phyloP scores from a whole-genome alignment of 768 basidiomycete species.

The Chiua virens region DNA sequence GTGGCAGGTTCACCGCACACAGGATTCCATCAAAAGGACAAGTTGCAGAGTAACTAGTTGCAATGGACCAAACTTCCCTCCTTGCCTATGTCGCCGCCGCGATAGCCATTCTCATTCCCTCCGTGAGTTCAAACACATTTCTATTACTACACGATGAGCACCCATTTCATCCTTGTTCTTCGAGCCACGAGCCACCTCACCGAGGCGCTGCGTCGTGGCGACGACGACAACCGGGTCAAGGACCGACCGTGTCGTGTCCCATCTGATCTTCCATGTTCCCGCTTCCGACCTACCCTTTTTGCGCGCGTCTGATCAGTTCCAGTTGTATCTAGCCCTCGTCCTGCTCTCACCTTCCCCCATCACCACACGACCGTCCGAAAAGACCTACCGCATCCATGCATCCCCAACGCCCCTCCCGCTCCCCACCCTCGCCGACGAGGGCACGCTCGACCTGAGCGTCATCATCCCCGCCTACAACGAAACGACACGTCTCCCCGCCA shows the following conservation, averaged over 20 bases:
- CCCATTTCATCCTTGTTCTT: constrained; percentile 92
- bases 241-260: constrained; percentile 35
- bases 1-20: background rate
- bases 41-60: background rate
- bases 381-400: constrained; percentile 59
- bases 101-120: constrained; percentile 21
- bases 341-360: constrained; percentile 74
- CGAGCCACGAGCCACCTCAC: constrained; percentile 61
- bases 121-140: constrained; percentile 24
- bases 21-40: background rate
- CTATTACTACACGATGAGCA: constrained; percentile 52
- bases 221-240: constrained; percentile 65
- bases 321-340: constrained; percentile 72
- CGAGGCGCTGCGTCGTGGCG: constrained; percentile 52
- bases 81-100: constrained; percentile 23
- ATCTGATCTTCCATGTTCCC: constrained; percentile 30
- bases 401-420: constrained; percentile 58
- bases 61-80: constrained; percentile 29
- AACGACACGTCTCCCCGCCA: constrained; percentile 72
- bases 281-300: background rate
- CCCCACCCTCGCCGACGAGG: constrained; percentile 52
- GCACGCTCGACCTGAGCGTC: constrained; percentile 71
- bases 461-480: constrained; percentile 95
- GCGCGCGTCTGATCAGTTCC: constrained; percentile 15
- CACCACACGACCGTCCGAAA: constrained; percentile 63